Base-by-base conservation (phyloP, 2,329 filamentous ascomycete genomes). In the Daldinia sp. region DNA sequence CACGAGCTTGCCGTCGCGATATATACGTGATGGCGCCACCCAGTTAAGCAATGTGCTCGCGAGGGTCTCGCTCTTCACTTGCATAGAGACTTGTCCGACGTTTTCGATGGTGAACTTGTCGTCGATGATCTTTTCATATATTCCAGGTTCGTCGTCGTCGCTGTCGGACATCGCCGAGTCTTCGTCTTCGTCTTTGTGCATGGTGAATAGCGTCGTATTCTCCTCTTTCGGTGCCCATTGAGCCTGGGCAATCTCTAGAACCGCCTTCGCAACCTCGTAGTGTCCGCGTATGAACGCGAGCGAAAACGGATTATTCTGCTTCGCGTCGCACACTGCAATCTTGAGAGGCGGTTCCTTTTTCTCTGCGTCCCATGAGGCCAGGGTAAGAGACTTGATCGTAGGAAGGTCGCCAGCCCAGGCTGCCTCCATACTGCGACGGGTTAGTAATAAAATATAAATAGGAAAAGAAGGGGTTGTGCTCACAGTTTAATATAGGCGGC, bases 71-170 rank as follows among this genome's bases (percentile, higher is more conserved):
- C 91, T 92, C 75, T 92, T 89, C 65, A 93, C 90, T 62, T 90
- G 85, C 75, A 87, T 89, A 0, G 87, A 88, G 3, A 92, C 83
- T 70, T 92, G 87, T 0, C 91, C 91, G 64, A 96, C 85, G 72
- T 93, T 89, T 15, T 96, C 91, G 59, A 95, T 86, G 0, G 93
- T 96, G 76, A 92, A 93, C 39, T 86, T 83, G 12, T 90, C 87
- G 71, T 91, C 87, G 30, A 93, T 81, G 44, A 89, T 82, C 66
- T 90, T 85, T 15, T 80, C 81, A 54, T 83, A 81, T 44, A 88
- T 83, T 6, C 81, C 80, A 18, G 83, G 82, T 48, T 81, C 80
- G 3, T 77, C 79, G 3, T 77, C 79, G n/a, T 79, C 77, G 23
- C 23, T 28, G 6, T 56, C 53, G 3, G 33, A 56, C 6, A 42